phyloP scores from a whole-genome alignment of 805 yeast genomes.

The Kuraishia floccosa region DNA sequence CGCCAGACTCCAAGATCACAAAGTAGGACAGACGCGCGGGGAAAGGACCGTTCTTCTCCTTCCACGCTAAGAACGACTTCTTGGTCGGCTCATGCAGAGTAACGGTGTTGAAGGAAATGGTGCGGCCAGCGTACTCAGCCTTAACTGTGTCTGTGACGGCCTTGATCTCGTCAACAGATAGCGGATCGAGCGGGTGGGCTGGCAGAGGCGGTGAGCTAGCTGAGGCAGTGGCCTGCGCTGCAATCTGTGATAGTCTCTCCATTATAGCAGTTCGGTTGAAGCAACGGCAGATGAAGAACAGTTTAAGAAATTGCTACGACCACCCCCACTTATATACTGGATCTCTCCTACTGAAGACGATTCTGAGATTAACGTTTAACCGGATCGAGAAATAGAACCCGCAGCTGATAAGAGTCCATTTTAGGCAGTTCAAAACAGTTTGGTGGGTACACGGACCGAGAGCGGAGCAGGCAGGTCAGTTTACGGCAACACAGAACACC shows the following conservation, averaged over 20 bases:
- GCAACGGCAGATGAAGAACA: background rate
- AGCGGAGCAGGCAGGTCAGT: too few relatives aligned
- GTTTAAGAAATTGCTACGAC: background rate
- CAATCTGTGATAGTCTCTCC: constrained; percentile 60
- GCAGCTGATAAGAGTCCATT: too few relatives aligned
- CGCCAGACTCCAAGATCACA: constrained; percentile 48
- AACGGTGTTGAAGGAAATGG: constrained; percentile 52
- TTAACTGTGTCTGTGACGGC: constrained; percentile 43
- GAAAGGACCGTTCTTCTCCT: constrained; percentile 41
- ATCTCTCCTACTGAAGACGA: too few relatives aligned
- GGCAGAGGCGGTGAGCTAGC: constrained; percentile 42
- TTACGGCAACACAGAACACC: too few relatives aligned
- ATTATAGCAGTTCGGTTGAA: constrained; percentile 21
- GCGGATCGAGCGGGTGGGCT: constrained; percentile 63
- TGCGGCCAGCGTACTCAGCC: constrained; percentile 30
- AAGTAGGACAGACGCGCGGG: constrained; percentile 64
- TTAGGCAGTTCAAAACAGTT: too few relatives aligned
- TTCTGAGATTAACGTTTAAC: too few relatives aligned
- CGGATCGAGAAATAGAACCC: too few relatives aligned
- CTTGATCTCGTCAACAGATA: constrained; percentile 50
- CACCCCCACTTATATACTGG: background rate
- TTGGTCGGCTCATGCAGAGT: constrained; percentile 66
- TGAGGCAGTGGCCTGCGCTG: constrained; percentile 48
- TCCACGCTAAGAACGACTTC: constrained; percentile 52
- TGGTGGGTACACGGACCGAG: too few relatives aligned